Evolutionary conservation across 2,329 filamentous ascomycete genomes (phyloP).

Genomic region (Trichoderma brevicompactum): DNA sequence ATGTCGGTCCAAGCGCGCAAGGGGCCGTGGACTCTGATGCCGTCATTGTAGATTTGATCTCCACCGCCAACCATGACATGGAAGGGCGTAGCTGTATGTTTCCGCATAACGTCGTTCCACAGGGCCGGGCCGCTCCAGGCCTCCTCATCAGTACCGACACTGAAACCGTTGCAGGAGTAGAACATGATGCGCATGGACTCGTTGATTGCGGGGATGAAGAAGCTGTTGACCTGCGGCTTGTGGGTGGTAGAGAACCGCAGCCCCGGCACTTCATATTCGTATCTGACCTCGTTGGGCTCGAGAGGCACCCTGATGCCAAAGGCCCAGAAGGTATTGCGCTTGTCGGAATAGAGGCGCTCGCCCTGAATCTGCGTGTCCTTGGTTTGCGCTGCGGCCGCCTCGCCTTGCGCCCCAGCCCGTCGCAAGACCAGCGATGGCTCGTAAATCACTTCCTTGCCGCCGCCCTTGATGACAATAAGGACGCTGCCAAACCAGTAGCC

Average conservation of each 20-base stretch:
- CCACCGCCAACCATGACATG: conserved; percentile 96
- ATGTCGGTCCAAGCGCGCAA: conserved; percentile 82
- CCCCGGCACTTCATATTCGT: conserved; percentile 75
- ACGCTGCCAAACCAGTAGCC: conserved; percentile 83
- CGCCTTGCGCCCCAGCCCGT: conserved; percentile 40
- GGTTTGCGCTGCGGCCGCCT: conserved; percentile 41
- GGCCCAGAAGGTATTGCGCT: conserved; percentile 84
- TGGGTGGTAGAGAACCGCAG: conserved; percentile 63
- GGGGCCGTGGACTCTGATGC: conserved; percentile 82
- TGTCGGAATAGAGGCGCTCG: conserved; percentile 66
- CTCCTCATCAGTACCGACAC: conserved; percentile 80
- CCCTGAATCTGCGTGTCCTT: conserved; percentile 48
- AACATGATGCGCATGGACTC: conserved; percentile 99
- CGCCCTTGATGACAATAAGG: conserved; percentile 77
- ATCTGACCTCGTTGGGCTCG: conserved; percentile 68
- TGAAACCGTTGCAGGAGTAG: conserved; percentile 97
- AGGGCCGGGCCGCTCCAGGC: conserved; percentile 88
- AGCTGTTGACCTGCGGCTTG: conserved; percentile 66
- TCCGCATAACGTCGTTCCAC: conserved; percentile 91
- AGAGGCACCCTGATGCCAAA: conserved; percentile 84
- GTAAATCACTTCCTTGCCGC: conserved; percentile 60
- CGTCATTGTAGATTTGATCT: conserved; percentile 96
- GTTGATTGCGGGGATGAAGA: conserved; percentile 81
- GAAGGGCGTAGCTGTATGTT: conserved; percentile 78
- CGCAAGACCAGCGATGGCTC: conserved; percentile 64